phyloP scores from a whole-genome alignment of 2,329 filamentous ascomycete genomes.

The Monosporascus cannonballus region DNA sequence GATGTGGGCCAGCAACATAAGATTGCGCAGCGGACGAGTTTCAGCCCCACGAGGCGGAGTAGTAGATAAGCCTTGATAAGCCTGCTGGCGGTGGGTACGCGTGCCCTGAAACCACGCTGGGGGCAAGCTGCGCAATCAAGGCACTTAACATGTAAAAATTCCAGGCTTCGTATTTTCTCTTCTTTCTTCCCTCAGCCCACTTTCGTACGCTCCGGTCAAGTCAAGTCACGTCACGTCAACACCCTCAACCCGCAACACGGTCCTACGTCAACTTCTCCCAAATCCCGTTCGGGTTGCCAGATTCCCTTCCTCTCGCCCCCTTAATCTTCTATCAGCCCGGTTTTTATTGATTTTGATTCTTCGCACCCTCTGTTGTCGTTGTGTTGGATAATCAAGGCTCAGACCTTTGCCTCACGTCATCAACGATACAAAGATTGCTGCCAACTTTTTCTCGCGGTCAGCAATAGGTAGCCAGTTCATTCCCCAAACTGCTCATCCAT shows the following conservation, averaged over 20 bases:
- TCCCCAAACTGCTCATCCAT: background rate
- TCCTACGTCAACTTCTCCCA: slow-evolving; percentile 22
- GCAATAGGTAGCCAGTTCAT: background rate
- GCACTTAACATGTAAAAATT: too few species aligned
- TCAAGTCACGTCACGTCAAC: slow-evolving; percentile 25
- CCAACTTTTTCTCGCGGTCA: background rate
- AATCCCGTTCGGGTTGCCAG: slow-evolving; percentile 13
- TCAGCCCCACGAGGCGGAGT: too few species aligned
- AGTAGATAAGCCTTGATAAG: too few species aligned
- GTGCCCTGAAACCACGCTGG: too few species aligned
- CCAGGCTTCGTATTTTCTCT: slow-evolving; percentile 1
- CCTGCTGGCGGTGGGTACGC: too few species aligned
- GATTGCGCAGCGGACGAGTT: too few species aligned
- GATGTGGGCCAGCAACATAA: too few species aligned
- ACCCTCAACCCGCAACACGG: slow-evolving; percentile 10
- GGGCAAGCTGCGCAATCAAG: too few species aligned
- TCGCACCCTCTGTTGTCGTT: background rate
- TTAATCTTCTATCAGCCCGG: background rate
- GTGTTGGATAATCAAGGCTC: background rate
- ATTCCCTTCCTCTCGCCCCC: background rate
- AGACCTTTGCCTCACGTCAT: background rate
- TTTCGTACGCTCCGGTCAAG: slow-evolving; percentile 19
- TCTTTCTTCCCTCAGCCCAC: slow-evolving; percentile 21
- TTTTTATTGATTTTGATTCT: background rate
- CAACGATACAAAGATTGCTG: background rate